phyloP scores from a whole-genome alignment of 148 eudicot genomes.

The Chenopodium formosanum region DNA sequence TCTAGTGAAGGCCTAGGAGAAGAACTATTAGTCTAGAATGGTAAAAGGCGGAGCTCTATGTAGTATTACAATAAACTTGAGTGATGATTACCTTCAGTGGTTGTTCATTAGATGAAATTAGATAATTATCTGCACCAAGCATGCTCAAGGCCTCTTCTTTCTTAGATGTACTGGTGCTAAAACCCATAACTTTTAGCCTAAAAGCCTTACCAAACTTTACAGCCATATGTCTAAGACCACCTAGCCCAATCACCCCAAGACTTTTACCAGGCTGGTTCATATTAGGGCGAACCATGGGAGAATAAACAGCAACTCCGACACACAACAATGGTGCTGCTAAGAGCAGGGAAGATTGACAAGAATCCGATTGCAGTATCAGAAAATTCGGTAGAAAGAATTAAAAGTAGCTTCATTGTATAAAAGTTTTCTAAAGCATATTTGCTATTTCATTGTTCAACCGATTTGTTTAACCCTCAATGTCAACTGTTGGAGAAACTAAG shows the following conservation, averaged over 20 bases:
- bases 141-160: constrained; percentile 56
- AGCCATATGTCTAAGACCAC: constrained; percentile 85
- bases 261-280: constrained; percentile 84
- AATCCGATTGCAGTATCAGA: too few relatives aligned
- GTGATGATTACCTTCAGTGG: constrained; percentile 48
- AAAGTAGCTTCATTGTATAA: too few relatives aligned
- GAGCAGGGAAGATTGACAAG: too few relatives aligned
- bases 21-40: neutral
- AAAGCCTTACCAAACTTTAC: constrained; percentile 87
- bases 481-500: too few relatives aligned
- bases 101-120: constrained; percentile 57
- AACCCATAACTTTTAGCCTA: constrained; percentile 67
- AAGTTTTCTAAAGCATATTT: too few relatives aligned
- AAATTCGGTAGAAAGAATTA: too few relatives aligned
- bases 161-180: constrained; percentile 73
- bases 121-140: constrained; percentile 67
- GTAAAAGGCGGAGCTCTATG: neutral
- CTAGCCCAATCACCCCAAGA: constrained; percentile 78
- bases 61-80: neutral
- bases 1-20: constrained; percentile 43
- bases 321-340: too few relatives aligned
- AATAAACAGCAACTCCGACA: too few relatives aligned
- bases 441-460: too few relatives aligned
- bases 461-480: too few relatives aligned
- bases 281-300: constrained; percentile 71